Evolutionary conservation across 805 yeast species (phyloP).

Genomic region (Sugiyamaella chiloensis): DNA sequence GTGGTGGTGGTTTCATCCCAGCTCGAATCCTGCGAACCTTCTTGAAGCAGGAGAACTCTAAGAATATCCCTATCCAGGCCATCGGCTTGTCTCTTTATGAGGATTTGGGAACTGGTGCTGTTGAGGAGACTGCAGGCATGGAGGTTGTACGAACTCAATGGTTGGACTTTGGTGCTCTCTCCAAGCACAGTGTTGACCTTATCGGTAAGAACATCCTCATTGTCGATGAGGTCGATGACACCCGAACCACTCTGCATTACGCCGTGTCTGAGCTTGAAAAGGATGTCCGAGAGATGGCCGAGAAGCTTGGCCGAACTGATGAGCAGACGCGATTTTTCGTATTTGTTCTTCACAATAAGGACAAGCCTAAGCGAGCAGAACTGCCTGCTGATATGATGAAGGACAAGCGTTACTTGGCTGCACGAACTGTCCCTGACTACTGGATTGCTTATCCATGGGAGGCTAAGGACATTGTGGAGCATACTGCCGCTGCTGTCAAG

Average conservation of each 20-base stretch:
- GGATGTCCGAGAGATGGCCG: constrained; percentile 60
- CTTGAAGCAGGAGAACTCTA: constrained; percentile 79
- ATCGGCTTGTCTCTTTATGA: constrained; percentile 90
- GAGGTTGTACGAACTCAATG: constrained; percentile 88
- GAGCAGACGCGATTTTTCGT: constrained; percentile 67
- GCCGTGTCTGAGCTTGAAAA: constrained; percentile 74
- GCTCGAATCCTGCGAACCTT: constrained; percentile 94
- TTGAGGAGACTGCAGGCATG: constrained; percentile 60
- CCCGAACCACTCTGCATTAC: constrained; percentile 84
- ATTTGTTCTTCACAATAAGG: constrained; percentile 81
- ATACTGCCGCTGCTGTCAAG: constrained; percentile 57
- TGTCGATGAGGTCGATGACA: constrained; percentile 90
- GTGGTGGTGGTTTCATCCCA: constrained; percentile 96
- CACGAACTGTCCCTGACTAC: constrained; percentile 66
- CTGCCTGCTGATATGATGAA: constrained; percentile 61
- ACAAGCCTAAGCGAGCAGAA: constrained; percentile 75
- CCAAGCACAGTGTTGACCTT: constrained; percentile 66
- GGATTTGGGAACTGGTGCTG: constrained; percentile 53
- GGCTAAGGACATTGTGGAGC: constrained; percentile 73
- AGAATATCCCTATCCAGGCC: constrained; percentile 92
- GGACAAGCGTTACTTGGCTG: constrained; percentile 66
- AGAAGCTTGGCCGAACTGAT: constrained; percentile 52
- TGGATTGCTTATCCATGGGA: constrained; percentile 96
- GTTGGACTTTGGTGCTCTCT: constrained; percentile 76
- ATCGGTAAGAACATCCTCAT: constrained; percentile 78